phyloP scores from a whole-genome alignment of 305 asterid genomes.

The Solanum hybrid region DNA sequence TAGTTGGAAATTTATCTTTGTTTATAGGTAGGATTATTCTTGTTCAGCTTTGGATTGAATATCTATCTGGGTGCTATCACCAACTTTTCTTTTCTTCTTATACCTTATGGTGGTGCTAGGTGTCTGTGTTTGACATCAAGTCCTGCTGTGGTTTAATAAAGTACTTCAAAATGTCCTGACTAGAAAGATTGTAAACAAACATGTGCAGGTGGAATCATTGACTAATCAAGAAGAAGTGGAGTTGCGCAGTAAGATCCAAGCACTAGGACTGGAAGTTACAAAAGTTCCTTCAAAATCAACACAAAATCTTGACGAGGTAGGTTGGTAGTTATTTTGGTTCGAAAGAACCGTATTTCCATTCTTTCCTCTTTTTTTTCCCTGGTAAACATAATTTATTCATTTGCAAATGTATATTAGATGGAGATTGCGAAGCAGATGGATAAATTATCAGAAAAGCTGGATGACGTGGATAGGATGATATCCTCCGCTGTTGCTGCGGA shows the following conservation, averaged over 20 bases:
- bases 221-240: conserved; percentile 93
- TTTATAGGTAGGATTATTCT: neutral
- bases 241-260: conserved; percentile 76
- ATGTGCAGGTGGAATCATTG: conserved; percentile 70
- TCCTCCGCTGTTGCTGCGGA: conserved; percentile 69
- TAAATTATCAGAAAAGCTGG: conserved; percentile 67
- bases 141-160: neutral
- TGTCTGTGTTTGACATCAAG: neutral
- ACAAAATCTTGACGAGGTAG: conserved; percentile 59
- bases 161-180: neutral
- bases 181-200: neutral
- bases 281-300: conserved; percentile 66
- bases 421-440: conserved; percentile 87
- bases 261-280: conserved; percentile 62
- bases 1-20: neutral
- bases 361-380: neutral
- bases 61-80: neutral
- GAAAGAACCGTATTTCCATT: neutral
- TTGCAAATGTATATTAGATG: conserved; percentile 24
- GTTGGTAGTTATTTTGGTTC: neutral
- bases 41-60: neutral
- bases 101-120: neutral
- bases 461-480: conserved; percentile 69
- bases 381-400: neutral
- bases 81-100: neutral